Base-by-base conservation (phyloP, 148 eudicot species). In the Amaranthus hypochondriacus region DNA sequence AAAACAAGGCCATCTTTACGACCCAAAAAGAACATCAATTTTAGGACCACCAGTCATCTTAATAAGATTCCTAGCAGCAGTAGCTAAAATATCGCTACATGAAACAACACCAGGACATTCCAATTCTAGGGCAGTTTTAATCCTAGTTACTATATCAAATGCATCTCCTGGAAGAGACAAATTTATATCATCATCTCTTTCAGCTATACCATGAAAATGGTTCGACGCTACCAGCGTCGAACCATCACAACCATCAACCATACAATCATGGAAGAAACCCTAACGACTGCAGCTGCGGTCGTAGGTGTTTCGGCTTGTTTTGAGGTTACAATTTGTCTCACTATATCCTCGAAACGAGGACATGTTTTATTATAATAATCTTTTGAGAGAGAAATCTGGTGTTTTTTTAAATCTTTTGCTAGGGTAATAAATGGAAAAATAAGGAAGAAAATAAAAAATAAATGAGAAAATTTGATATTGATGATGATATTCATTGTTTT, bases 101-200 rank as follows among this genome's bases (percentile, higher is more conserved):
- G 97, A 92, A 44, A 89, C 94, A 2, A 86, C 57, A 0, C 88
- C 90, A 5, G 97, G 85, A 49, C 97, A 92, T 5, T 81, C 71
- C 39, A 91, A 79, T 74, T 91, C 94, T 1, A 87, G 67, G 10
- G 85, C 84, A 4, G 89, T 87, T 69, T 91, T 91, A 58, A 84
- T 85, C 21, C 89, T 86, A n/a, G 85, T 88, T 10, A 91, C 77
- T 2, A 91, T 59, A 66, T 91, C 93, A 42, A 86, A 86, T 2
- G 86, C 92, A 60, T 91, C 92, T 0, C 94, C 97, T 0, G 94
- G 90, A 12, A 91, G 87, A 62, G 92, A 78, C 0, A 77, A 69
- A 83, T 89, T 86, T 62, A 85, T 68, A 2, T 85, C 89, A 2
- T 81, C 79, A 59, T 89, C 94, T 4, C 90, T 81, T 79, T 89